phyloP scores from a whole-genome alignment of 2,329 filamentous ascomycete genomes.

The Metarhizium sp. region DNA sequence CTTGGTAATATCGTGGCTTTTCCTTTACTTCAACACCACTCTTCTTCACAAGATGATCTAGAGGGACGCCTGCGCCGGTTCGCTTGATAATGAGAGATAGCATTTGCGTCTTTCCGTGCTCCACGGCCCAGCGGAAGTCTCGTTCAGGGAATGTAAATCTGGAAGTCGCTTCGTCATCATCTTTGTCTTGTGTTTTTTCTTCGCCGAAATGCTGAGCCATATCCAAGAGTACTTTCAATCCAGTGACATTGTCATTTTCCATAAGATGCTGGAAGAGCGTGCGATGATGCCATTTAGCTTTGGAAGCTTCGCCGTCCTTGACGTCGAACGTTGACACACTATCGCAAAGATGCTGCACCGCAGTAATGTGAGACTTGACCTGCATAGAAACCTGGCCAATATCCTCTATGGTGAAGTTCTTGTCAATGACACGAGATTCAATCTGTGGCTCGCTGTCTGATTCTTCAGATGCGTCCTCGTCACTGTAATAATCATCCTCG shows the following conservation, averaged over 20 bases:
- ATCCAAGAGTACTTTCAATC: constrained; percentile 50
- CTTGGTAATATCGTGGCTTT: constrained; percentile 67
- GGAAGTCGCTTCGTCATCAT: constrained; percentile 15
- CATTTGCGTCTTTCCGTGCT: constrained; percentile 41
- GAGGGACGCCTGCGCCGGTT: constrained; percentile 59
- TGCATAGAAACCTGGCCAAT: constrained; percentile 60
- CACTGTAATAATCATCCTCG: constrained; percentile 24
- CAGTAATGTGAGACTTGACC: constrained; percentile 54
- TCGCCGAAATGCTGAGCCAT: constrained; percentile 35
- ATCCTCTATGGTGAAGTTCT: constrained; percentile 66
- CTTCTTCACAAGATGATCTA: constrained; percentile 56
- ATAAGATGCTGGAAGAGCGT: constrained; percentile 37
- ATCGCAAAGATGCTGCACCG: constrained; percentile 41
- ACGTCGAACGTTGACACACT: constrained; percentile 23
- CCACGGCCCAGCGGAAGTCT: constrained; percentile 35
- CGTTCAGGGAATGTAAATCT: constrained; percentile 29
- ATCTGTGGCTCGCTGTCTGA: constrained; percentile 33
- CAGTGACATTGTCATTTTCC: constrained; percentile 38
- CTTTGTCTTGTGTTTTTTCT: constrained; percentile 22
- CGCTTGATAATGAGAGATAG: constrained; percentile 55
- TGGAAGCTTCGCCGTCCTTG: constrained; percentile 17
- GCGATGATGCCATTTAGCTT: background rate
- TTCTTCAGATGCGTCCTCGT: constrained; percentile 23
- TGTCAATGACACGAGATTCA: constrained; percentile 48
- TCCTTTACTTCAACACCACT: constrained; percentile 53